Conservation (phyloP, 495 filamentous ascomycete genomes). For the Lasiosphaeria miniovina region DNA sequence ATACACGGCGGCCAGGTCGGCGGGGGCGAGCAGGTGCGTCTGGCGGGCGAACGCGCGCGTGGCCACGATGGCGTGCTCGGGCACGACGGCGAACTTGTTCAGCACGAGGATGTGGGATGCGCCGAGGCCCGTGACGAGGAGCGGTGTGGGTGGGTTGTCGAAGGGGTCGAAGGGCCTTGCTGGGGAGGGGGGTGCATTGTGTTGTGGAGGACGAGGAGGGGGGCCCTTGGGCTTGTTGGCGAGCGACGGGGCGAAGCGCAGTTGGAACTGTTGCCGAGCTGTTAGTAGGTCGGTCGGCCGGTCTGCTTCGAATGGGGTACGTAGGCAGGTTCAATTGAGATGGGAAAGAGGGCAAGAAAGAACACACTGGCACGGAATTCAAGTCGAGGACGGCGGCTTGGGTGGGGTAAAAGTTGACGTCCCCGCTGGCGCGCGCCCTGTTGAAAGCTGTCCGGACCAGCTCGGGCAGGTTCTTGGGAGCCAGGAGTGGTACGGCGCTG, state of each 20-base stretch:
- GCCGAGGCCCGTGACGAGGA: constrained; percentile 60
- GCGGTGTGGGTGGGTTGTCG: constrained; percentile 57
- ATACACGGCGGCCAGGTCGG: constrained; percentile 64
- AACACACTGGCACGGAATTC: constrained; percentile 51
- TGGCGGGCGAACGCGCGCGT: constrained; percentile 65
- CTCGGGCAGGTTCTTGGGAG: constrained; percentile 41
- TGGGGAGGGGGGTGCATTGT: neutral
- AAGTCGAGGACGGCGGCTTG: constrained; percentile 53
- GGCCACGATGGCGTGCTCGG: constrained; percentile 75
- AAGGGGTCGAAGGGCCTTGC: constrained; percentile 59
- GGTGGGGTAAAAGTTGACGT: constrained; percentile 59
- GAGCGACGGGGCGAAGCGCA: constrained; percentile 75
- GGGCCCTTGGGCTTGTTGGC: constrained; percentile 63
- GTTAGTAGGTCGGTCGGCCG: too few species aligned
- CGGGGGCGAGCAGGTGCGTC: constrained; percentile 62
- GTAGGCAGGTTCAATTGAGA: neutral
- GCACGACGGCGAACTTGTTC: constrained; percentile 80
- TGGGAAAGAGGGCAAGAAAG: neutral
- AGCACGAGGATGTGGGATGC: constrained; percentile 64
- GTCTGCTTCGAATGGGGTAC: neutral
- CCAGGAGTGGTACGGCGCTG: constrained; percentile 19
- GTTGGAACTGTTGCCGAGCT: constrained; percentile 52
- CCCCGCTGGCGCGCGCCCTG: constrained; percentile 50
- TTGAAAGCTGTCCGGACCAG: constrained; percentile 55
- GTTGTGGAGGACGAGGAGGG: constrained; percentile 22